Base-by-base conservation (phyloP, 257 asterid genomes). In the Fraxinus americana region DNA sequence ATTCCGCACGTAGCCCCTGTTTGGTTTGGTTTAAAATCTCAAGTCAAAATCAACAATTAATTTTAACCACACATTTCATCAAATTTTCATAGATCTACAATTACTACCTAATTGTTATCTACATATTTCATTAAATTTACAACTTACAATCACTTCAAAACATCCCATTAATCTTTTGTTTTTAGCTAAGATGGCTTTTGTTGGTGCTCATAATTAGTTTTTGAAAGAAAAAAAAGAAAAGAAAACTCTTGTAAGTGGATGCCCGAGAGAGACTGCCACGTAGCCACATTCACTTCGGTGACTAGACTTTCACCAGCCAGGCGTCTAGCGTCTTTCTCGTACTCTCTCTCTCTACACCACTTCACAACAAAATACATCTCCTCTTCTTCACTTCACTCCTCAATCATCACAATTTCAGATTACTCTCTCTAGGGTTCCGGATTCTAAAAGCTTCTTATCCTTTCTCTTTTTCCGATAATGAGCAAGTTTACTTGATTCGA, bases 381-480 rank as follows among this genome's bases (percentile, higher is more conserved):
- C 80, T 29, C 27, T 25, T 25, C 36, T 76, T 79, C 77, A 59
- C 61, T 66, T 35, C 79, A 16, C 73, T 69, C 71, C 23, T 41
- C 54, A 14, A 12, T 29, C 72, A 65, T 61, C 36, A 27, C 34
- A 23, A 72, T 45, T 75, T 75, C 25, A 65, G 67, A 7, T 74
- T 48, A 59, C 66, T 79, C 50, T 78, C 61, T 75, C 75, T 82
- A 81, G 87, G 89, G 91, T 88, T 76, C 80, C 77, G 38, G 84
- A 80, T 86, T 83, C 88, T 72, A 50, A 30, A 29, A 75, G 23
- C 48, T 71, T 52, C 27, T 30, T 25, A 19, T 68, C 25, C 17
- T 74, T 39, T 63, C 32, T 50, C 17, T 39, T 67, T 52, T 66
- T 39, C 10, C 9, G 19, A 63, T 9, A 36, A 32, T 68, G 67